A percentile compares a stretch with the other conserved stretches of the same genome.
Conservation (phyloP, 1,284 basidiomycete genomes). For the Cryptococcus sp. region DNA sequence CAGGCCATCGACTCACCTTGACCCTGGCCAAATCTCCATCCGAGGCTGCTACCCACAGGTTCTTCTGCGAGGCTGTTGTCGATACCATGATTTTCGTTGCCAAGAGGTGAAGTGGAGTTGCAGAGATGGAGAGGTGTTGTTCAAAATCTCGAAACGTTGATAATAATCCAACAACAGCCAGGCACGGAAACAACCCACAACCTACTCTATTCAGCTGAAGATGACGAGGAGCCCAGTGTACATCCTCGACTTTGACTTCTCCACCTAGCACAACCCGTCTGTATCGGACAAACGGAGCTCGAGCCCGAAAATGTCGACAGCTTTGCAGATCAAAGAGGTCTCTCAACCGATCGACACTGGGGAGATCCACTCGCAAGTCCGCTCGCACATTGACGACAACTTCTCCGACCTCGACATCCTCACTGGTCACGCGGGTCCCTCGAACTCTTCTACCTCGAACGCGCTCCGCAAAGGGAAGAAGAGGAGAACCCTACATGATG, state of each 20-base stretch:
- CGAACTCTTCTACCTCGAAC: neutral
- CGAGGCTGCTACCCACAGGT: conserved; percentile 86
- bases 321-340: conserved; percentile 13
- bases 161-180: no score
- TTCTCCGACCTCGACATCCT: conserved; percentile 30
- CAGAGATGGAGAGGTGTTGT: no score
- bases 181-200: no score
- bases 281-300: no score
- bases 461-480: neutral
- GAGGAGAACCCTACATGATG: conserved; percentile 24
- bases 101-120: neutral
- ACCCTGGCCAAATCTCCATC: conserved; percentile 67
- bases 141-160: no score
- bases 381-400: conserved; percentile 26
- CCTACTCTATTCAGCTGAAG: no score
- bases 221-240: no score
- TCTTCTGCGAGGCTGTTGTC: conserved; percentile 50
- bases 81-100: conserved; percentile 24
- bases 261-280: no score
- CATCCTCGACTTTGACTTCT: no score
- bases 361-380: conserved; percentile 14
- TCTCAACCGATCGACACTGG: conserved; percentile 8
- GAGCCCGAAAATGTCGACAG: neutral
- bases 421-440: conserved; percentile 9
- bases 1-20: conserved; percentile 29